Evolutionary conservation across 1,139 yeast genomes (phyloP).

Genomic region (Spencermartinsiella ligniputridi): DNA sequence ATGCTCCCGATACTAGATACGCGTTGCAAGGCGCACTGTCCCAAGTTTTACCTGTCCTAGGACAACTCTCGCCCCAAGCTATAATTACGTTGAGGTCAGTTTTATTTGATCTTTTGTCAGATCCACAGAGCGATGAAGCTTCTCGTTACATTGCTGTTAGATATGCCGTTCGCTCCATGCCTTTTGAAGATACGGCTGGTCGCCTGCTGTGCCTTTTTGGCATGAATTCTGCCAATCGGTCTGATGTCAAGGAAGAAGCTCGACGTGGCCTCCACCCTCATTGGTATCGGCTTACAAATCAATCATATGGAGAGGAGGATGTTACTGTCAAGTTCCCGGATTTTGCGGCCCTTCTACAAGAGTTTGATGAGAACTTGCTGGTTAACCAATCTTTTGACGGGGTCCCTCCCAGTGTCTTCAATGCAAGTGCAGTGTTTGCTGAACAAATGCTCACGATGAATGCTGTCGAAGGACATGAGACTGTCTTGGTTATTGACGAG

Average conservation of each 20-base stretch:
- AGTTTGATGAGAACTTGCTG: slow-evolving; percentile 4
- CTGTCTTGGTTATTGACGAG: slow-evolving; percentile 63
- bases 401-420: slow-evolving; percentile 30
- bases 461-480: slow-evolving; percentile 46
- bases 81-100: slow-evolving; percentile 44
- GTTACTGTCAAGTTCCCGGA: slow-evolving; percentile 29
- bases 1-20: slow-evolving; percentile 56
- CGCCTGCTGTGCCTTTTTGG: slow-evolving; percentile 68
- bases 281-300: slow-evolving; percentile 44
- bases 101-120: slow-evolving; percentile 40
- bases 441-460: slow-evolving; percentile 61
- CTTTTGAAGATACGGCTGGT: slow-evolving; percentile 66
- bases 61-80: slow-evolving; percentile 38
- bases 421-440: slow-evolving; percentile 25
- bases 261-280: slow-evolving; percentile 79
- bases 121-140: slow-evolving; percentile 31
- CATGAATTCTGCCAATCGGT: slow-evolving; percentile 48
- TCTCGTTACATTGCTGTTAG: slow-evolving; percentile 63
- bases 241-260: slow-evolving; percentile 80
- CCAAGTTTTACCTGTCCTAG: slow-evolving; percentile 49
- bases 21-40: slow-evolving; percentile 73
- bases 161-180: slow-evolving; percentile 59
- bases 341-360: slow-evolving; percentile 23
- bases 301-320: slow-evolving; percentile 13
- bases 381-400: slow-evolving; percentile 3